A percentile compares a stretch with the other conserved stretches of the same genome.
Evolutionary conservation across 176 grass and related monocot genomes (phyloP).

Genomic region (Aegilops longissima): DNA sequence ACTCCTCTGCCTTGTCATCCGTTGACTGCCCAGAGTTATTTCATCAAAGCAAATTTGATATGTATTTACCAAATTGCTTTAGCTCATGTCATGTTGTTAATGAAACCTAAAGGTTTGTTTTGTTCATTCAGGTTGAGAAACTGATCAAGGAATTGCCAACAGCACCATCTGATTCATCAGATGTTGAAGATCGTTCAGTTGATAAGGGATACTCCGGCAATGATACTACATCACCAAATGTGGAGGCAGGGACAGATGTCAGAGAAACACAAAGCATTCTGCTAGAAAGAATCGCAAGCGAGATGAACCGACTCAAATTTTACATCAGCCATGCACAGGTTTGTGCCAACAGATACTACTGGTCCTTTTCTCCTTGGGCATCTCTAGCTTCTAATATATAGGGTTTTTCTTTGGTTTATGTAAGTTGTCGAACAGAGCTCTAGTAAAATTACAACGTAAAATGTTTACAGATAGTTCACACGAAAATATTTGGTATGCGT

Average conservation of each 20-base stretch:
- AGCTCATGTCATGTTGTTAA: background rate
- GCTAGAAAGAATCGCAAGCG: conserved; percentile 93
- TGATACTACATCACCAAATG: conserved; percentile 11
- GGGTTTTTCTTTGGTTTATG: background rate
- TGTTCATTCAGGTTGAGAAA: conserved; percentile 76
- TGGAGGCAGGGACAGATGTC: conserved; percentile 52
- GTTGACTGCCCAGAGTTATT: background rate
- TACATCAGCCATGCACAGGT: conserved; percentile 87
- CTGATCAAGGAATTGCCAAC: conserved; percentile 91
- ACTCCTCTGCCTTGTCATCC: background rate
- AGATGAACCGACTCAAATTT: conserved; percentile 99
- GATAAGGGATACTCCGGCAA: conserved; percentile 37
- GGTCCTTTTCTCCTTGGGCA: background rate
- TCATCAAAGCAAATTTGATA: background rate
- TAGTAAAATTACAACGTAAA: background rate
- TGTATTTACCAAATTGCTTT: background rate
- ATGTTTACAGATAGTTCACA: background rate
- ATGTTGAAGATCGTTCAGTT: background rate
- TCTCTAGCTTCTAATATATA: background rate
- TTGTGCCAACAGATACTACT: conserved; percentile 16
- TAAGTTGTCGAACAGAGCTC: background rate
- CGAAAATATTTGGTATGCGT: background rate
- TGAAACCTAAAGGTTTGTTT: background rate
- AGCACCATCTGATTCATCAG: conserved; percentile 54
- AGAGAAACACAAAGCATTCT: conserved; percentile 94